Evolutionary conservation across 2,329 filamentous ascomycete species (phyloP).

Genomic region (Penicillium paneum): DNA sequence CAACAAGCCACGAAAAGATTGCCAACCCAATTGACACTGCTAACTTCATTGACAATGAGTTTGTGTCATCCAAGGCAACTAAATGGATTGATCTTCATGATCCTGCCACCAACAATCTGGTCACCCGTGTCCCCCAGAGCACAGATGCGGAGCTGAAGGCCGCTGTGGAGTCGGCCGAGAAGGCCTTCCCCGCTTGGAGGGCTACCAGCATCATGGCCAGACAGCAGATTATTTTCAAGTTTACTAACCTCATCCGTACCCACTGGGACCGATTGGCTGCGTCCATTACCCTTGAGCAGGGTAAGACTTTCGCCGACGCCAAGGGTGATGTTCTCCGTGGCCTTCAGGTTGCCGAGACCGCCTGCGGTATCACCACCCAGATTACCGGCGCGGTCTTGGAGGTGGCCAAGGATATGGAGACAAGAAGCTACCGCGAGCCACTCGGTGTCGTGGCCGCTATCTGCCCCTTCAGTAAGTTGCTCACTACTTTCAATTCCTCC

Average conservation of each 20-base stretch:
- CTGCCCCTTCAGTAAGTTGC: slow-evolving; percentile 60
- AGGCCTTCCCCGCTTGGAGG: slow-evolving; percentile 62
- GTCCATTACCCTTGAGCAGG: slow-evolving; percentile 65
- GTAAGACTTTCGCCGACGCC: slow-evolving; percentile 67
- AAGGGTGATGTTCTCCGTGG: slow-evolving; percentile 64
- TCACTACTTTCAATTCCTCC: not conserved
- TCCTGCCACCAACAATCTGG: slow-evolving; percentile 64
- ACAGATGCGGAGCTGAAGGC: slow-evolving; percentile 63
- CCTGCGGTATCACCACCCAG: slow-evolving; percentile 65
- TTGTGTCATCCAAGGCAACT: slow-evolving; percentile 55
- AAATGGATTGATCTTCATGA: slow-evolving; percentile 64
- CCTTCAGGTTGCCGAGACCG: slow-evolving; percentile 64
- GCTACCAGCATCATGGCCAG: slow-evolving; percentile 57
- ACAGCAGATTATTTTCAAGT: slow-evolving; percentile 67
- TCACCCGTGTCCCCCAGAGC: slow-evolving; percentile 63
- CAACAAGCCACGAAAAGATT: slow-evolving; percentile 56
- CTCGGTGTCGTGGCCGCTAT: slow-evolving; percentile 64
- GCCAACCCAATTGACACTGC: slow-evolving; percentile 55
- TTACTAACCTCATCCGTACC: slow-evolving; percentile 59
- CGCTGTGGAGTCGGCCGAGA: slow-evolving; percentile 60
- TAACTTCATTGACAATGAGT: slow-evolving; percentile 64
- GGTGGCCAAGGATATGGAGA: slow-evolving; percentile 69
- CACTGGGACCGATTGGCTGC: slow-evolving; percentile 65
- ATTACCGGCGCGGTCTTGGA: slow-evolving; percentile 65
- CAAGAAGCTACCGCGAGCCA: slow-evolving; percentile 62